Conservation (phyloP, 192 early-diverging fungal genomes). For the Coemansia asiatica region DNA sequence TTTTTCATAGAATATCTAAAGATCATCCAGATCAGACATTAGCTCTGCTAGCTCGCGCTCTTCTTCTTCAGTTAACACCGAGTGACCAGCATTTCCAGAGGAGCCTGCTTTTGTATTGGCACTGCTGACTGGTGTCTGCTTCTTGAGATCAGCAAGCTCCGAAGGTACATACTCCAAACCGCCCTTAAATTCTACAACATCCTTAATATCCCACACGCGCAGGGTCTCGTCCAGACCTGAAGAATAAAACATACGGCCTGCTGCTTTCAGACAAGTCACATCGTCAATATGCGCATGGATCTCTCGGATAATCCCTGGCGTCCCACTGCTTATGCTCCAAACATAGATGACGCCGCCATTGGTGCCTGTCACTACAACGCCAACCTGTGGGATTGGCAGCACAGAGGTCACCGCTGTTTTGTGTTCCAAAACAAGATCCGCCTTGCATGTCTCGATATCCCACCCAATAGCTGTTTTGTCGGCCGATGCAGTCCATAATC, state of each 20-base stretch:
- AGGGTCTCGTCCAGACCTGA: constrained; percentile 85
- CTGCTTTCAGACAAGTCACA: constrained; percentile 64
- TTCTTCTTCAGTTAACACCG: constrained; percentile 82
- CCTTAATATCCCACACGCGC: constrained; percentile 74
- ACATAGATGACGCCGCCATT: constrained; percentile 84
- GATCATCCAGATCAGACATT: constrained; percentile 67
- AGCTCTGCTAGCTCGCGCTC: constrained; percentile 86
- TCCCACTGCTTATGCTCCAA: constrained; percentile 65
- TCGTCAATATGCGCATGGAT: constrained; percentile 92
- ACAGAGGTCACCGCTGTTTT: constrained; percentile 76
- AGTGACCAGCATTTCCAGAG: background rate
- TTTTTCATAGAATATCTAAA: constrained; percentile 13
- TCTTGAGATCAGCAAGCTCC: constrained; percentile 23
- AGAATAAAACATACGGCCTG: constrained; percentile 70
- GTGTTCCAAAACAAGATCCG: constrained; percentile 77
- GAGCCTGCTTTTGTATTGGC: constrained; percentile 2
- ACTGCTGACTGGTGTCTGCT: constrained; percentile 14
- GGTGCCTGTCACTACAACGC: constrained; percentile 77
- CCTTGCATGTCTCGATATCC: constrained; percentile 71
- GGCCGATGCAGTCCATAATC: constrained; percentile 87
- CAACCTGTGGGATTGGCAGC: constrained; percentile 60
- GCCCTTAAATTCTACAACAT: constrained; percentile 41
- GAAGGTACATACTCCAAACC: constrained; percentile 32
- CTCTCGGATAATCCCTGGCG: constrained; percentile 58
- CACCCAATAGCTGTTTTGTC: constrained; percentile 88